Evolutionary conservation across 139 green algal genomes (phyloP).

Genomic region (Closterium sp.): DNA sequence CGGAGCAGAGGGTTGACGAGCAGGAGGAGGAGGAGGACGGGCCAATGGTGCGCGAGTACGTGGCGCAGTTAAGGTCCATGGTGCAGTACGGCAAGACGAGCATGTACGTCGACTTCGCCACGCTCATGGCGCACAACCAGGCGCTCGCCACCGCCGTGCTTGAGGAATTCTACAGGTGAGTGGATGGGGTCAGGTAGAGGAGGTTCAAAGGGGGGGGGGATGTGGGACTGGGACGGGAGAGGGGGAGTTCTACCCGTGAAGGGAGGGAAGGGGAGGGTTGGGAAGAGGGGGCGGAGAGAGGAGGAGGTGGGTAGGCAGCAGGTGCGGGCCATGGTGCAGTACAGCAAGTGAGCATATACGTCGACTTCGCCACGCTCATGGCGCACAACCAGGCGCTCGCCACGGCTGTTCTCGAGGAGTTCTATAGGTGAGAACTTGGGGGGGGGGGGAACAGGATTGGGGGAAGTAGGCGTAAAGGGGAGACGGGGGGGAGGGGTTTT

Average conservation of each 20-base stretch:
- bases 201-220: too few species aligned
- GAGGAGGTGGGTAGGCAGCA: slow-evolving; percentile 57
- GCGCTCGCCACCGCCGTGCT: slow-evolving; percentile 61
- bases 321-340: slow-evolving; percentile 53
- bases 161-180: slow-evolving; percentile 52
- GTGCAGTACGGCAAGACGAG: slow-evolving; percentile 61
- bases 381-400: slow-evolving; percentile 66
- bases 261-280: too few species aligned
- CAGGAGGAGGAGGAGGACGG: neutral
- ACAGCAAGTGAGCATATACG: slow-evolving; percentile 68
- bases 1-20: neutral
- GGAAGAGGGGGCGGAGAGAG: neutral
- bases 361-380: slow-evolving; percentile 76
- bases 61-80: slow-evolving; percentile 56
- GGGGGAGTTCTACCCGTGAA: too few species aligned
- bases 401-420: slow-evolving; percentile 55
- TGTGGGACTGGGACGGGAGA: too few species aligned
- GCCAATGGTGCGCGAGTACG: slow-evolving; percentile 41
- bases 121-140: slow-evolving; percentile 69
- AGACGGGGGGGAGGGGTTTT: too few species aligned
- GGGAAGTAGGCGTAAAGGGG: too few species aligned
- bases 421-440: slow-evolving; percentile 52
- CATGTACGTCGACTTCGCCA: slow-evolving; percentile 75
- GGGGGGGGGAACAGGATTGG: too few species aligned
- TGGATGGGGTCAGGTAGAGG: too few species aligned